These are phyloP conservation scores for Neofusicoccum ribis DNA, from an alignment of 2,329 filamentous ascomycete genomes.

Conservation along the genomic window DNA sequence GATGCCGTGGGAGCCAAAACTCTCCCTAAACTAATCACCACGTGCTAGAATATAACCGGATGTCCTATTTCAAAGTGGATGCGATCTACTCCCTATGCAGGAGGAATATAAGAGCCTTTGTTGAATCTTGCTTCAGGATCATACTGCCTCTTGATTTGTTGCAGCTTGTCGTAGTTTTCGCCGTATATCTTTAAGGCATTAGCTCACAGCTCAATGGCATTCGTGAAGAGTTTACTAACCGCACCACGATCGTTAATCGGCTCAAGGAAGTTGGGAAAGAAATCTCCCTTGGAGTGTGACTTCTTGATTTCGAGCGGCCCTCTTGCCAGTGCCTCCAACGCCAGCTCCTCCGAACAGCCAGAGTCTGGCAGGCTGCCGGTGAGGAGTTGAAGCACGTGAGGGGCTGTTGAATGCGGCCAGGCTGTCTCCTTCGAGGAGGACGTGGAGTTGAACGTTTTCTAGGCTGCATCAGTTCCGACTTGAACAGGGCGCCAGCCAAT, in stretches of 20 bases:
- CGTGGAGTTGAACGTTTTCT: conserved; percentile 24
- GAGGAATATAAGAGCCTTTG: conserved; percentile 20
- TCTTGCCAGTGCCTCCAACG: conserved; percentile 22
- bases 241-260: conserved; percentile 24
- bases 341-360: conserved; percentile 23
- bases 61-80: no score
- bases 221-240: neutral
- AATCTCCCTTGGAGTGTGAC: conserved; percentile 25
- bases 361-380: conserved; percentile 26
- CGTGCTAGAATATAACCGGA: no score
- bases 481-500: neutral
- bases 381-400: conserved; percentile 29
- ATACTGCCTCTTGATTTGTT: conserved; percentile 25
- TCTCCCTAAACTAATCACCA: no score
- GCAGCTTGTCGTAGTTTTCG: conserved; percentile 26
- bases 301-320: conserved; percentile 23
- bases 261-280: conserved; percentile 28
- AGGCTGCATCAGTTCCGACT: neutral
- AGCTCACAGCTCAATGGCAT: no score
- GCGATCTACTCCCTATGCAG: neutral
- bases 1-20: no score
- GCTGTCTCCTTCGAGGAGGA: conserved; percentile 24
- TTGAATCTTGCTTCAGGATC: conserved; percentile 27
- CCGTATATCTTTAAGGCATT: conserved; percentile 23
- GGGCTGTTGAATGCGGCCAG: conserved; percentile 28